Conservation (phyloP, 176 grass and related monocot genomes). For the Eremochloa ophiuroides region DNA sequence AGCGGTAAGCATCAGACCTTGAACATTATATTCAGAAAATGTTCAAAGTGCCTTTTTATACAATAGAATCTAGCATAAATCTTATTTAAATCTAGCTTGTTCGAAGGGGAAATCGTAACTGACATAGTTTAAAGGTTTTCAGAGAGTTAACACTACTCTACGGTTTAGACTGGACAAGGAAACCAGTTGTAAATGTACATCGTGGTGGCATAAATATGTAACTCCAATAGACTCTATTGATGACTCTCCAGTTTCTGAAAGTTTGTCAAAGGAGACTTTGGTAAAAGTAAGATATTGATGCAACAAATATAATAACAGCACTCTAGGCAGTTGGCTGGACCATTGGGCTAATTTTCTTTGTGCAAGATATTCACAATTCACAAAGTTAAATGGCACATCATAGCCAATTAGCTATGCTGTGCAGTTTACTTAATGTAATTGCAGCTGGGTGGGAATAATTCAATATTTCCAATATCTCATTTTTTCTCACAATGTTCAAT, state of each 20-base stretch:
- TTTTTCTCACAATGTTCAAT: too few species aligned
- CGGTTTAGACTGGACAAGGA: constrained; percentile 16
- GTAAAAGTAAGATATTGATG: neutral
- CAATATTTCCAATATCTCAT: constrained; percentile 14
- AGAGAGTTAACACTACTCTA: neutral
- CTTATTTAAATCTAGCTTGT: neutral
- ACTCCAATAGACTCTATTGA: constrained; percentile 1
- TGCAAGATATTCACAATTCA: constrained; percentile 11
- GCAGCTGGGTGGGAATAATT: constrained; percentile 9
- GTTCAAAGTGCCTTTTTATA: neutral
- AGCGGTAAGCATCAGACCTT: constrained; percentile 16
- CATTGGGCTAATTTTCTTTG: neutral
- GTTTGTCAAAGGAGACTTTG: neutral
- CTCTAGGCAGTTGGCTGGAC: neutral
- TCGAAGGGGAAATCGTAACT: neutral
- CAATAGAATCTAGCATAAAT: neutral
- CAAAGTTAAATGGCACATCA: neutral
- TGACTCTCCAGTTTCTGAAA: constrained; percentile 15
- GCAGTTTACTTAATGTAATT: neutral
- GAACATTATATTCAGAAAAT: constrained; percentile 8
- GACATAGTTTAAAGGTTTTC: neutral
- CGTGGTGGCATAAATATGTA: constrained; percentile 4
- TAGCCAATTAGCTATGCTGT: neutral
- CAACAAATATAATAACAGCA: constrained; percentile 10
- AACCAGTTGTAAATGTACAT: constrained; percentile 14